Conservation (phyloP, 768 basidiomycete species). For the Boletus rex-veris region DNA sequence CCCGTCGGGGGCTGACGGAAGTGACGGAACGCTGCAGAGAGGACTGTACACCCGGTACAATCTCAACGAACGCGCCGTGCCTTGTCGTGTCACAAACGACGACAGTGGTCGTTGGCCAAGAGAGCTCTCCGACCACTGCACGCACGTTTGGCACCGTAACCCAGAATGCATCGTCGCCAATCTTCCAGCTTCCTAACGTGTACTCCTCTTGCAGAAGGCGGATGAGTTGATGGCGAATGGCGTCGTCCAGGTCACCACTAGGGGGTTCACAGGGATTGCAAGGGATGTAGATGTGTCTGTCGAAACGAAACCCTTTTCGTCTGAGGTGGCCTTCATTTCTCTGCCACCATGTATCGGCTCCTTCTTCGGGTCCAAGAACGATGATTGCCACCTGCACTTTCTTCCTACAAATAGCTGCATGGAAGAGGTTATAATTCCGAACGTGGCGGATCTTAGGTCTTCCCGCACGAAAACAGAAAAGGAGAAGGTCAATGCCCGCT, state of each 20-base stretch:
- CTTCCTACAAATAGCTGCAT: conserved; percentile 27
- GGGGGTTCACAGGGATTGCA: conserved; percentile 2
- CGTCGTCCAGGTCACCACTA: background rate
- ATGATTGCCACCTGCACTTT: conserved; percentile 31
- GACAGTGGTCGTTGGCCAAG: conserved; percentile 20
- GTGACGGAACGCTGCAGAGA: background rate
- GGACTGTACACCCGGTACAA: conserved; percentile 9
- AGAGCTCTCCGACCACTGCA: conserved; percentile 14
- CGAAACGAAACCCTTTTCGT: conserved; percentile 23
- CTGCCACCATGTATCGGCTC: conserved; percentile 25
- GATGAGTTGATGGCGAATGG: background rate
- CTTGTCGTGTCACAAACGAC: conserved; percentile 17
- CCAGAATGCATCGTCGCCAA: conserved; percentile 6
- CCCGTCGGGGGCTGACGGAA: background rate
- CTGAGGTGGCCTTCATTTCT: conserved; percentile 21
- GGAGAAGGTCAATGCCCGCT: conserved; percentile 21
- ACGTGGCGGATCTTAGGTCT: conserved; percentile 17
- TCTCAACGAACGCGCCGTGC: background rate
- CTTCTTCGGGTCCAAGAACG: conserved; percentile 32
- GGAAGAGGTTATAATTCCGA: conserved; percentile 32
- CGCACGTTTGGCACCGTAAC: conserved; percentile 16
- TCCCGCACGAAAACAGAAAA: conserved; percentile 28
- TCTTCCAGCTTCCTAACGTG: conserved; percentile 13
- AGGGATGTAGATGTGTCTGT: conserved; percentile 25
- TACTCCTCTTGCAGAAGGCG: conserved; percentile 11